Base-by-base conservation (phyloP, 805 yeast genomes). In the Ogataea philodendri region DNA sequence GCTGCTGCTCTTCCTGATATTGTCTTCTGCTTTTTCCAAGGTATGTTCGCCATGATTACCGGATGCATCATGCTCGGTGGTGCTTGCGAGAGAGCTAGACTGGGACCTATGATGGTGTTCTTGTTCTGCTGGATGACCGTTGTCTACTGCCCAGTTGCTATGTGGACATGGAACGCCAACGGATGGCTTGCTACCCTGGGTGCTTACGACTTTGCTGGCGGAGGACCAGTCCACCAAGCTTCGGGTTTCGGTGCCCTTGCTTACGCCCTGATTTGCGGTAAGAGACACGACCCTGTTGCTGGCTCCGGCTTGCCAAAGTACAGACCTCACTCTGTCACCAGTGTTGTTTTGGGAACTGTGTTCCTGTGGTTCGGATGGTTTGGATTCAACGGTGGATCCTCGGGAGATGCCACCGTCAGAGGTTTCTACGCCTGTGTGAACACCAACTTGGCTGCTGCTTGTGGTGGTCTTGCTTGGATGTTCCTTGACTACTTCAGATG, bases 311-410 rank as follows among this genome's bases (percentile, higher is more conserved):
- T 86, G 49, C 96, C 96, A 45, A 83, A 83, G 59, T 89, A 88
- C 69, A 86, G 79, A 66, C 97, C 98, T 25, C 97, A 90, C 61
- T 83, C 93, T 15, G 95, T 90, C 23, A 76, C 95, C 7, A 76
- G 88, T 30, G 86, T 88, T 40, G 96, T 89, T 11, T 66, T 93
- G 40, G 98, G 98, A 37, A 88, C 97, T 14, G 82, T 86, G 9
- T 84, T 93, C 69, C 74, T 93, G 51, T 90, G 97, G 96, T 88
- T 93, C 54, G 98, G 97, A 22, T 93, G 98, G 98, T 88, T 88
- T 56, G 97, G 96, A 25, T 93, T 93, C 78, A 93, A 93, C 74
- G 97, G 96, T 64, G 97, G 97, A 54, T 87, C 96, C 30, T 84
- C 97, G 32, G 97, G 96, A 63, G 83, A 87, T 58, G 85, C 96